Evolutionary conservation across 768 basidiomycete species (phyloP).

Genomic region (Macrolepiota fuliginosa): DNA sequence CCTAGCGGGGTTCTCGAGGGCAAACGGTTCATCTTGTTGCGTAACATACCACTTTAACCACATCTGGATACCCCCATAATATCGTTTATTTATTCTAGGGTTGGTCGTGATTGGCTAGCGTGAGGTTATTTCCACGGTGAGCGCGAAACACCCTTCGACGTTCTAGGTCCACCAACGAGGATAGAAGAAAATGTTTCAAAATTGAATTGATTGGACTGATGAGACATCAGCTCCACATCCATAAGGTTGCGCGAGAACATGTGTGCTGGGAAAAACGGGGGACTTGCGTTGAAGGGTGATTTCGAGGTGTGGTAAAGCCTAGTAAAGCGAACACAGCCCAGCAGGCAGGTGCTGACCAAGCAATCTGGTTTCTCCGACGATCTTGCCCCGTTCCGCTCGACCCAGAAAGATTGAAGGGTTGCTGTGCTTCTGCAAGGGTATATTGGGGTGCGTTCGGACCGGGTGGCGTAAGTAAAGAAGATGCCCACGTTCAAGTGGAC

Average conservation of each 20-base stretch:
- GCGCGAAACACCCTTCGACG: background rate
- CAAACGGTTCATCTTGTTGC: slow-evolving; percentile 1
- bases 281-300: slow-evolving; percentile 9
- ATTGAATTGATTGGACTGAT: slow-evolving; percentile 18
- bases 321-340: background rate
- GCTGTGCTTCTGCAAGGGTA: background rate
- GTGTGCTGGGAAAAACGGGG: slow-evolving; percentile 11
- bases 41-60: slow-evolving; percentile 10
- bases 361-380: slow-evolving; percentile 3
- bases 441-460: background rate
- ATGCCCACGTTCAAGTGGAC: background rate
- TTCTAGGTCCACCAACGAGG: slow-evolving; percentile 7
- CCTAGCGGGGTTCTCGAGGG: slow-evolving; percentile 4
- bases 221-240: slow-evolving; percentile 32
- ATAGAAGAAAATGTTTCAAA: slow-evolving; percentile 8
- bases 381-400: slow-evolving; percentile 6
- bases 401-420: background rate
- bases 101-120: slow-evolving; percentile 3
- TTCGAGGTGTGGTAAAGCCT: slow-evolving; percentile 7
- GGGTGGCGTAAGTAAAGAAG: background rate
- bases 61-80: slow-evolving; percentile 7
- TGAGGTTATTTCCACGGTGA: slow-evolving; percentile 11
- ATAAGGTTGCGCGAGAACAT: slow-evolving; percentile 29
- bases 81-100: background rate
- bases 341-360: background rate